Evolutionary conservation across 73 alveolate genomes (phyloP), one percentile per base, ranked within the genome.

Genomic region (Paramecium caudatum): DNA sequence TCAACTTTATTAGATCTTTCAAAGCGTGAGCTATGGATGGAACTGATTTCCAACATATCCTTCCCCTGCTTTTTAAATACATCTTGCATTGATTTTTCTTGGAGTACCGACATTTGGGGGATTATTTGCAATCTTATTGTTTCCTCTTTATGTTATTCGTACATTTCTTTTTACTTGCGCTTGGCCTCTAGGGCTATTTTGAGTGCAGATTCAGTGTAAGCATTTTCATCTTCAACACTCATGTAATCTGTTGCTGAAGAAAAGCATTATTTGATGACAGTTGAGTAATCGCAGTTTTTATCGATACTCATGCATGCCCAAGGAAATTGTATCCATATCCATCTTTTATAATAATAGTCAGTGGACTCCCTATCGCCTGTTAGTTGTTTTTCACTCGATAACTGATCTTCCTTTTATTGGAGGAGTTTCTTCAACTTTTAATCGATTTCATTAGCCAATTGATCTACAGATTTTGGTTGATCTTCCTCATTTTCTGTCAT

Each of bases 281-380:
- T 50, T 21, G 93, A 86, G 16, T 86, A 86, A 33, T 86, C 90
- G 27, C 96, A 94, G 43, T 82, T 12, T 15, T 74, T 74, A 41
- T 39, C 90, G 84, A 94, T 86, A 87, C 81, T 91, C 78, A 70
- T 69, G 34, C 87, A 90, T 13, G 90, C 94, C 97, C 97, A 94
- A 3, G 97, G 97, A 70, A 91, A 94, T 55, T 94, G 32, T n/a
- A 94, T 93, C 97, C 97, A 94, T 13, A 94, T 91, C 97, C 97
- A 94, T 91, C 97, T 91, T 61, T 91, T 91, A 62, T 94, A 94
- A 90, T 93, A 93, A 65, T 93, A 93, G 84, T 91, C 90, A 7
- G 93, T 93, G 43, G 91, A 62, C 13, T 65, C 68, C 15, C 84
- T 90, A 91, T 80, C 65, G 25, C 10, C 21, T 45, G 39, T 15